Evolutionary conservation across 1,284 basidiomycete species (phyloP), one percentile per base, ranked within the genome.

Genomic region (Fistulinella staudtii): DNA sequence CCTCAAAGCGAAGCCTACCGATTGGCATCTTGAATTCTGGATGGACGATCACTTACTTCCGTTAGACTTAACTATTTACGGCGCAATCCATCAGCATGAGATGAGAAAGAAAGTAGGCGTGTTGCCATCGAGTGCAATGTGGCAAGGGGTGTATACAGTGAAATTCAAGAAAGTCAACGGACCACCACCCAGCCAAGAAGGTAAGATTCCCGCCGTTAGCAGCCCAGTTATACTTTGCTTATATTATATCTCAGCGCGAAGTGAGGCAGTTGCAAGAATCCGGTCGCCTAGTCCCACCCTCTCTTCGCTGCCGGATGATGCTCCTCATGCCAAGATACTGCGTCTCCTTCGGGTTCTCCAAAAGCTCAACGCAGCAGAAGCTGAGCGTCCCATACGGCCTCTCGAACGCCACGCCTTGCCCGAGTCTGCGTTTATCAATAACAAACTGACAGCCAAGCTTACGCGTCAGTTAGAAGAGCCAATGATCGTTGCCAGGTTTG

Each of bases 391-490:
- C 11, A 55, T 63, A 3, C 69, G 74, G 23, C 62, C 69, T 18
- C 69, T 70, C 6, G 75, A 79, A 29, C 80, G 74, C 44, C 72
- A 79, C 27, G 73, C 73, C 46, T 70, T 85, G 23, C 68, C 82
- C 9, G 90, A 93, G 50, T 80, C 85, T 1, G 79, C 89, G 0
- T 99, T 99, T 61, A 83, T 99, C 54, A 99, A 99, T 67, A 97
- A 97, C 72, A 98, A 99, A 69, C 73, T 99, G 36, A 94, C 93
- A 1, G 96, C 96, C 18, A 99, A 99, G 67, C 77, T 99, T 28
- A 94, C 93, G n/a, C 80, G 96, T 30, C 96, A 99, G 64, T 68
- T 99, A 28, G 95, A 99, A 57, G 96, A 99, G 65, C 92, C 93
- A 0, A 96, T 99, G 91, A 95, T 99, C 52, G 89, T 99, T 30